Percentiles rank a stretch among this genome's conserved stretches.
Conservation (phyloP, 257 asterid genomes). For the Jacaranda mimosifolia region DNA sequence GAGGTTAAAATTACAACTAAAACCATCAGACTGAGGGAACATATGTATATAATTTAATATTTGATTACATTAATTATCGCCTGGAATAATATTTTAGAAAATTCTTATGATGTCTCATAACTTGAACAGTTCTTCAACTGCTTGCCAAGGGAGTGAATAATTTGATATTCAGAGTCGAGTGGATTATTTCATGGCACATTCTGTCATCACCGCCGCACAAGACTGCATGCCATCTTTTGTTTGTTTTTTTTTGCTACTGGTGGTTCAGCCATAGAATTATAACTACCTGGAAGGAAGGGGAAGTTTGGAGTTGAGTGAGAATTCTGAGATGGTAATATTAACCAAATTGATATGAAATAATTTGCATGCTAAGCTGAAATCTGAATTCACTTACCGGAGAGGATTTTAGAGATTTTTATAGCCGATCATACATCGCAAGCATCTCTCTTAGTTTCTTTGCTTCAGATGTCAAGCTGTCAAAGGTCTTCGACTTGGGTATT, state of each 20-base stretch:
- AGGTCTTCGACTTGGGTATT: slow-evolving; percentile 69
- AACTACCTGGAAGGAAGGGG: neutral
- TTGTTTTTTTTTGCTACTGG: slow-evolving; percentile 9
- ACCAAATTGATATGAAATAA: slow-evolving; percentile 2
- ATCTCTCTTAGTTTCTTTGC: slow-evolving; percentile 71
- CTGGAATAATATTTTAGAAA: neutral
- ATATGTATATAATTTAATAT: too few species aligned
- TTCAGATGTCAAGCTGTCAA: slow-evolving; percentile 72
- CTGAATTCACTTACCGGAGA: slow-evolving; percentile 35
- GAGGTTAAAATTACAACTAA: too few species aligned
- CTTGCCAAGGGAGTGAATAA: slow-evolving; percentile 11
- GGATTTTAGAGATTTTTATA: slow-evolving; percentile 31
- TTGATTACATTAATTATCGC: too few species aligned
- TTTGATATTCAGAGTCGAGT: neutral
- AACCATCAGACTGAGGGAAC: too few species aligned
- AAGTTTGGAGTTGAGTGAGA: neutral
- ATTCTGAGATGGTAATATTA: neutral
- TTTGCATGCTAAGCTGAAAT: neutral
- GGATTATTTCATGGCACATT: neutral
- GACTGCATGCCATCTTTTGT: neutral
- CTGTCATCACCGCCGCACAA: neutral
- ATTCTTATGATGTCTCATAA: neutral
- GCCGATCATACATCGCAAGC: slow-evolving; percentile 76
- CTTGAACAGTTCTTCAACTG: neutral
- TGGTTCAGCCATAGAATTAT: neutral